Evolutionary conservation across 495 filamentous ascomycete genomes (phyloP).

Genomic region (Lasiosphaeria miniovina): DNA sequence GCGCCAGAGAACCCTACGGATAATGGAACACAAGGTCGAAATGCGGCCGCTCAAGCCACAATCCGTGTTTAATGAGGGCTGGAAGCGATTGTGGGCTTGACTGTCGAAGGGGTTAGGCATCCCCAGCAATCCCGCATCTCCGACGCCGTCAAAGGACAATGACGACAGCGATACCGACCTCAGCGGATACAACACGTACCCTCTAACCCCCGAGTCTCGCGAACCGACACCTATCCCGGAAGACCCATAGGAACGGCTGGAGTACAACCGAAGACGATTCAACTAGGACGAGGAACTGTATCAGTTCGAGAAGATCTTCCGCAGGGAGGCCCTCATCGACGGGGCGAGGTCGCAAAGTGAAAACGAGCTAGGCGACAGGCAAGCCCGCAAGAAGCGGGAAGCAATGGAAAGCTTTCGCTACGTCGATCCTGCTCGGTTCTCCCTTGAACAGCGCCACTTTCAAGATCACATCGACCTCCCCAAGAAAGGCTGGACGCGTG

Average conservation of each 20-base stretch:
- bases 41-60: slow-evolving; percentile 5
- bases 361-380: slow-evolving; percentile 12
- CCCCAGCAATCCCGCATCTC: slow-evolving; percentile 7
- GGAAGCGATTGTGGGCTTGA: slow-evolving; percentile 12
- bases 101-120: slow-evolving; percentile 6
- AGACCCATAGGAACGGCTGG: slow-evolving; percentile 14
- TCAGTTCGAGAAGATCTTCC: slow-evolving; percentile 10
- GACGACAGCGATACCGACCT: slow-evolving; percentile 10
- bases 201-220: slow-evolving; percentile 10
- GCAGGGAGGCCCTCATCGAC: slow-evolving; percentile 8
- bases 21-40: slow-evolving; percentile 11
- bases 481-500: slow-evolving; percentile 9
- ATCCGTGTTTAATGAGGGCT: slow-evolving; percentile 3
- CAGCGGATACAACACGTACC: slow-evolving; percentile 12
- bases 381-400: slow-evolving; percentile 4
- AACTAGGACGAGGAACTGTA: slow-evolving; percentile 7
- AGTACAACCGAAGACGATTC: slow-evolving; percentile 11
- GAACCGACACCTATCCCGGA: slow-evolving; percentile 6
- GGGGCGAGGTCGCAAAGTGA: slow-evolving; percentile 1
- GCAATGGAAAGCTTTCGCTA: slow-evolving; percentile 4
- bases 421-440: neutral
- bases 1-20: slow-evolving; percentile 10
- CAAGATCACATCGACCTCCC: slow-evolving; percentile 5
- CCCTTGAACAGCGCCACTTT: neutral
- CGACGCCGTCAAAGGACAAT: slow-evolving; percentile 1